phyloP scores from a whole-genome alignment of 1,284 basidiomycete species.

The Microbotryum saponariae region DNA sequence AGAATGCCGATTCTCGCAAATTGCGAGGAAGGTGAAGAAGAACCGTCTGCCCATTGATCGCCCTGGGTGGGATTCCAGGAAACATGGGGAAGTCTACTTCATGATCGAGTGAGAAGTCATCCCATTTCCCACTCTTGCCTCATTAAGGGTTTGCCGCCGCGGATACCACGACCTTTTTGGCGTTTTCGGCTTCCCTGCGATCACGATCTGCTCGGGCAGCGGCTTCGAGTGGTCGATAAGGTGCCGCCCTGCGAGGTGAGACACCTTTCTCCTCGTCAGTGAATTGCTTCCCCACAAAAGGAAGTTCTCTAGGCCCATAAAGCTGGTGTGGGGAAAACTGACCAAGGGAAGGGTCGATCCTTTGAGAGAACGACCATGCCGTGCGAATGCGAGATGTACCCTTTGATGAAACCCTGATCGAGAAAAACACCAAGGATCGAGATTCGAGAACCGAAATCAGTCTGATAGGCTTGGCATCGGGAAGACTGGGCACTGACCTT shows the following conservation, averaged over 20 bases:
- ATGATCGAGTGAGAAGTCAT: too few relatives aligned
- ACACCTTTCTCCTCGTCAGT: not conserved
- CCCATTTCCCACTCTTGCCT: too few relatives aligned
- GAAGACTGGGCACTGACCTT: conserved; percentile 45
- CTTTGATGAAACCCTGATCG: conserved; percentile 66
- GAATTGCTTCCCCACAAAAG: not conserved
- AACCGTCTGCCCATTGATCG: too few relatives aligned
- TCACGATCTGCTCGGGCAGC: conserved; percentile 1
- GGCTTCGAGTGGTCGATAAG: conserved; percentile 5
- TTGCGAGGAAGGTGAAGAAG: too few relatives aligned
- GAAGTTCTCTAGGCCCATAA: not conserved
- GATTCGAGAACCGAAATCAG: too few relatives aligned
- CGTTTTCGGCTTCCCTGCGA: conserved; percentile 1
- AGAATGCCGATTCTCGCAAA: too few relatives aligned
- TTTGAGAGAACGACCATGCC: conserved; percentile 83
- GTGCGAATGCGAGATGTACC: conserved; percentile 92
- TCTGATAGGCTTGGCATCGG: not conserved
- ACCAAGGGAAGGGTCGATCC: conserved; percentile 67
- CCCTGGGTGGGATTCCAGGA: too few relatives aligned
- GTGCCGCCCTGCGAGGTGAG: conserved; percentile 1
- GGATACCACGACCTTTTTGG: not conserved
- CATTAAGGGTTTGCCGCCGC: too few relatives aligned
- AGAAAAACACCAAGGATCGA: not conserved
- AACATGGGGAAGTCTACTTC: too few relatives aligned
- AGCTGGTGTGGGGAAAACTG: not conserved